Evolutionary conservation across 2,329 filamentous ascomycete species (phyloP).

Genomic region (Aureobasidium sp.): DNA sequence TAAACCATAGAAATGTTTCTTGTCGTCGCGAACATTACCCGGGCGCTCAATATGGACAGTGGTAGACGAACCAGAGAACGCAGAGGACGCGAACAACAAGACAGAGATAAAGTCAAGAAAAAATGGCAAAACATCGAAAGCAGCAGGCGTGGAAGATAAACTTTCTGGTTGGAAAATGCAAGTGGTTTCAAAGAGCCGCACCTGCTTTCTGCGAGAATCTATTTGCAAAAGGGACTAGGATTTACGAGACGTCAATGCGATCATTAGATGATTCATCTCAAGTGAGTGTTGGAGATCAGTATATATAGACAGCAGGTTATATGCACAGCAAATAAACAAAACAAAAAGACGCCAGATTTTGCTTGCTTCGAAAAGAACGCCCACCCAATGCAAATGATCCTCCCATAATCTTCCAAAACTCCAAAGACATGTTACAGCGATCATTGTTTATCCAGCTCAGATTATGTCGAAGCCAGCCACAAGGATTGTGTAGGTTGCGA

Average conservation of each 20-base stretch:
- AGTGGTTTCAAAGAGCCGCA: not conserved
- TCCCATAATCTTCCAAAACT: not conserved
- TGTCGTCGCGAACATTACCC: not conserved
- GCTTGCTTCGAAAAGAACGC: not conserved
- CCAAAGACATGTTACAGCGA: not conserved
- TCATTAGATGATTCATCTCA: not conserved
- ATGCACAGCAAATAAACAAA: not conserved
- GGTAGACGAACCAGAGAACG: no score
- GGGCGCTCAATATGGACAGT: not conserved
- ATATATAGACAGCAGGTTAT: not conserved
- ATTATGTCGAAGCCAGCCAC: slow-evolving; percentile 19
- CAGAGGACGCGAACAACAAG: not conserved
- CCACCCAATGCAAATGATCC: slow-evolving; percentile 1
- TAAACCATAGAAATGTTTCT: not conserved
- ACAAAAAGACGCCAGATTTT: not conserved
- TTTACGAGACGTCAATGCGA: not conserved
- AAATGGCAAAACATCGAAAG: not conserved
- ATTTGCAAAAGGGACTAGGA: not conserved
- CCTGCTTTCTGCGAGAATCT: not conserved
- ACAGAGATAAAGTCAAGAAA: not conserved
- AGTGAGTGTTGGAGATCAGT: not conserved
- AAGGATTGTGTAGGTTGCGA: slow-evolving; percentile 49
- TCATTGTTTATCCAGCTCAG: not conserved
- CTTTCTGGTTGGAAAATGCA: not conserved
- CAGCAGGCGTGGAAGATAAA: not conserved